Evolutionary conservation across 2,329 filamentous ascomycete genomes (phyloP).

Genomic region (Emmonsiellopsis sp.): DNA sequence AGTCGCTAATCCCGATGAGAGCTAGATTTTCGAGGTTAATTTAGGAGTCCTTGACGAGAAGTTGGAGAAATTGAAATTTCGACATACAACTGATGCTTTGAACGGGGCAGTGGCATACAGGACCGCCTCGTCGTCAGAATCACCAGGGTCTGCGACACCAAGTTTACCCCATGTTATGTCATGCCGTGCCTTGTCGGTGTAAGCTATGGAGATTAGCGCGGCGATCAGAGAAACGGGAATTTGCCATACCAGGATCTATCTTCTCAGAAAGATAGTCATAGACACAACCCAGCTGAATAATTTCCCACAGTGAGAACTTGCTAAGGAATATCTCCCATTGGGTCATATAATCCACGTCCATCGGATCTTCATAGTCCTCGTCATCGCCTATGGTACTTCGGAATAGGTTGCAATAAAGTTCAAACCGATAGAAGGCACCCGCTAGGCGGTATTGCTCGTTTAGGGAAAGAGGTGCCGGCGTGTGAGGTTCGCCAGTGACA

Average conservation of each 20-base stretch:
- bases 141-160: neutral
- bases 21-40: neutral
- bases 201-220: slow-evolving; percentile 4
- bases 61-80: no score
- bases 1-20: slow-evolving; percentile 5
- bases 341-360: neutral
- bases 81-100: no score
- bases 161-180: slow-evolving; percentile 6
- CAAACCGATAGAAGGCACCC: slow-evolving; percentile 12
- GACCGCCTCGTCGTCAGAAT: neutral
- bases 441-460: slow-evolving; percentile 10
- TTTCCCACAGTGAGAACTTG: slow-evolving; percentile 14
- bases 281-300: slow-evolving; percentile 14
- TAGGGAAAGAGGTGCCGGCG: neutral
- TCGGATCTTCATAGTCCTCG: neutral
- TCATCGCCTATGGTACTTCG: neutral
- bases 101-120: neutral
- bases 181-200: slow-evolving; percentile 6
- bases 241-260: slow-evolving; percentile 7
- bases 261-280: slow-evolving; percentile 12
- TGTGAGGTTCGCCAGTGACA: neutral
- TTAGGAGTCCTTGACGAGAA: no score
- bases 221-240: neutral
- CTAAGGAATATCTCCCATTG: slow-evolving; percentile 7
- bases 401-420: slow-evolving; percentile 13